phyloP scores from a whole-genome alignment of 2,329 filamentous ascomycete species.

The Fusarium sp. region DNA sequence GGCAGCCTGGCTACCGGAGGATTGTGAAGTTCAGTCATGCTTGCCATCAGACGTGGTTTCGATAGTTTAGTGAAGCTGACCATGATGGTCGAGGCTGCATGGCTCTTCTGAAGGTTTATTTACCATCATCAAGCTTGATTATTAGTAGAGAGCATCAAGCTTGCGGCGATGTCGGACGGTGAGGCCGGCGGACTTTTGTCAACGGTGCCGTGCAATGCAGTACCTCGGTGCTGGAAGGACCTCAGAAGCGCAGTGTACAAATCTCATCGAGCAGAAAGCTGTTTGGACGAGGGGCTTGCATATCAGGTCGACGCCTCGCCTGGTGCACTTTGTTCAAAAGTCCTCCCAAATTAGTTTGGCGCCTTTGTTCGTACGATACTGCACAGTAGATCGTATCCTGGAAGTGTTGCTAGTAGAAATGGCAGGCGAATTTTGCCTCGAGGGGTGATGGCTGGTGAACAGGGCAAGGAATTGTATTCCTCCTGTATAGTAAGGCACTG shows the following conservation, averaged over 20 bases:
- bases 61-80: conserved; percentile 26
- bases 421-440: conserved; percentile 8
- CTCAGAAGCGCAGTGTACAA: conserved; percentile 28
- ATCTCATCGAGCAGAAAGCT: conserved; percentile 34
- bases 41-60: conserved; percentile 14
- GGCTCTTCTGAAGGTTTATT: conserved; percentile 23
- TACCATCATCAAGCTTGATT: conserved; percentile 26
- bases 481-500: background rate
- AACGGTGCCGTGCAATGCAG: conserved; percentile 35
- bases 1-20: conserved; percentile 31
- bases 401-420: conserved; percentile 21
- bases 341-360: conserved; percentile 25
- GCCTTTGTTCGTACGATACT: conserved; percentile 18
- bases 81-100: conserved; percentile 26
- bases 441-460: conserved; percentile 25
- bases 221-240: conserved; percentile 30
- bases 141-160: conserved; percentile 13
- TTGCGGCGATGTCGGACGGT: conserved; percentile 46
- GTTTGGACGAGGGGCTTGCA: conserved; percentile 40
- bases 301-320: conserved; percentile 36
- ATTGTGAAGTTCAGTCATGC: conserved; percentile 6
- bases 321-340: conserved; percentile 30
- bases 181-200: conserved; percentile 40
- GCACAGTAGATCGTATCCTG: conserved; percentile 26
- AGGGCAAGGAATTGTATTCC: conserved; percentile 15